A percentile compares a stretch with the other conserved stretches of the same genome.
phyloP scores from a whole-genome alignment of 495 filamentous ascomycete species.

The Margaritispora aquatica region DNA sequence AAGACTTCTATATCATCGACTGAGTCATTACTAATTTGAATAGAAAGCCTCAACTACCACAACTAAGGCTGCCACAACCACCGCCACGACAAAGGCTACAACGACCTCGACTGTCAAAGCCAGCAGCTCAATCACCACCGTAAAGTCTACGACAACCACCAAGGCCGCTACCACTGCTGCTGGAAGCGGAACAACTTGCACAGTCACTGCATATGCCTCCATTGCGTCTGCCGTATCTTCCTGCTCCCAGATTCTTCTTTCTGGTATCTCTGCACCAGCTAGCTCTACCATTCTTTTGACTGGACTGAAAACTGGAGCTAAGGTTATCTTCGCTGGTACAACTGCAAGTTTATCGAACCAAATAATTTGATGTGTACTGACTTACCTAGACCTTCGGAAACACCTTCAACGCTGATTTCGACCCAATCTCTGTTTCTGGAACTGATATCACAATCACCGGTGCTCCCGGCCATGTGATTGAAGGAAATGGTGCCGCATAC shows the following conservation, averaged over 20 bases:
- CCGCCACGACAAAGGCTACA: neutral
- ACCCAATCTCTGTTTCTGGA: constrained; percentile 36
- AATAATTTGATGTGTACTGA: neutral
- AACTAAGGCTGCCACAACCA: neutral
- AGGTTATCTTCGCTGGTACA: constrained; percentile 14
- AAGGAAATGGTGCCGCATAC: constrained; percentile 40
- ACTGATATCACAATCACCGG: constrained; percentile 34
- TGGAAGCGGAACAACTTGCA: constrained; percentile 7
- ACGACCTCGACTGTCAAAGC: neutral
- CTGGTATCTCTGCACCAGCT: constrained; percentile 8
- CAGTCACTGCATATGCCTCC: constrained; percentile 13
- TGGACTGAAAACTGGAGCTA: constrained; percentile 8
- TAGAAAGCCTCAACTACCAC: neutral
- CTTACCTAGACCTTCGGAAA: neutral
- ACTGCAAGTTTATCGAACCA: constrained; percentile 37
- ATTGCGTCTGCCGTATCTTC: constrained; percentile 13
- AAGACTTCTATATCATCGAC: neutral
- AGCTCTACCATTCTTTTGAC: constrained; percentile 12
- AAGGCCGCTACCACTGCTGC: neutral
- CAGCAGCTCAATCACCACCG: neutral
- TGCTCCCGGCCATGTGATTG: constrained; percentile 33
- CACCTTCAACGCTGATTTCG: constrained; percentile 16
- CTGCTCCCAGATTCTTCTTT: constrained; percentile 7
- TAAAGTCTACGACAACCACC: neutral
- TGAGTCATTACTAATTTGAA: neutral